Conservation (phyloP, 768 basidiomycete genomes). For the Pulveroboletus sp. region DNA sequence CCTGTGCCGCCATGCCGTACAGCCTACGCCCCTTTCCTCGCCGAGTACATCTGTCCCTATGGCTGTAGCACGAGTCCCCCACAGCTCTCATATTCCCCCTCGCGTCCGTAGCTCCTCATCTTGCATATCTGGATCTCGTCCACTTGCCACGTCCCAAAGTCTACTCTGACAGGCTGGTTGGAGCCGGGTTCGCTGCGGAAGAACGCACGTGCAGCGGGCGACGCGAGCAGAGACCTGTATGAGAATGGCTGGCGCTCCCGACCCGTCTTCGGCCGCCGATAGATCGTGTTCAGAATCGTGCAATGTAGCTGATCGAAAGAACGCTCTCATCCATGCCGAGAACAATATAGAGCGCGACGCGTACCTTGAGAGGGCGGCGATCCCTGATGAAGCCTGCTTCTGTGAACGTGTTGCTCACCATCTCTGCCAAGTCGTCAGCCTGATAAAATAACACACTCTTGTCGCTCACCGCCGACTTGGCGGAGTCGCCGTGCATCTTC, state of each 20-base stretch:
- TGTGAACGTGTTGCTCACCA: conserved; percentile 39
- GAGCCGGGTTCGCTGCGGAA: background rate
- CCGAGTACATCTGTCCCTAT: background rate
- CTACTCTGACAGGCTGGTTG: conserved; percentile 30
- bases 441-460: background rate
- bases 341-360: conserved; percentile 1
- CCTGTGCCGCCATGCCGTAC: conserved; percentile 29
- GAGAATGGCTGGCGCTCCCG: conserved; percentile 41
- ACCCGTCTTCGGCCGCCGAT: conserved; percentile 35
- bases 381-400: conserved; percentile 43
- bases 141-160: conserved; percentile 53
- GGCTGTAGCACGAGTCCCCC: conserved; percentile 18
- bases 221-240: conserved; percentile 34
- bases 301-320: conserved; percentile 41
- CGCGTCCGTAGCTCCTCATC: conserved; percentile 64
- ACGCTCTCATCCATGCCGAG: background rate
- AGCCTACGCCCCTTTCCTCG: background rate
- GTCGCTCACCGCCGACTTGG: conserved; percentile 34
- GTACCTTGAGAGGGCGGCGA: conserved; percentile 48
- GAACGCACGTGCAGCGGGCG: conserved; percentile 16
- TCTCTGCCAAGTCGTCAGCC: conserved; percentile 30
- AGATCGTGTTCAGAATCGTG: conserved; percentile 46
- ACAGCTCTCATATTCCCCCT: conserved; percentile 59
- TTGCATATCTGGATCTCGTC: conserved; percentile 60
- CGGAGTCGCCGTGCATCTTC: conserved; percentile 31